Evolutionary conservation across 805 yeast genomes (phyloP).

Genomic region (Saccharomycopsis fermentans): DNA sequence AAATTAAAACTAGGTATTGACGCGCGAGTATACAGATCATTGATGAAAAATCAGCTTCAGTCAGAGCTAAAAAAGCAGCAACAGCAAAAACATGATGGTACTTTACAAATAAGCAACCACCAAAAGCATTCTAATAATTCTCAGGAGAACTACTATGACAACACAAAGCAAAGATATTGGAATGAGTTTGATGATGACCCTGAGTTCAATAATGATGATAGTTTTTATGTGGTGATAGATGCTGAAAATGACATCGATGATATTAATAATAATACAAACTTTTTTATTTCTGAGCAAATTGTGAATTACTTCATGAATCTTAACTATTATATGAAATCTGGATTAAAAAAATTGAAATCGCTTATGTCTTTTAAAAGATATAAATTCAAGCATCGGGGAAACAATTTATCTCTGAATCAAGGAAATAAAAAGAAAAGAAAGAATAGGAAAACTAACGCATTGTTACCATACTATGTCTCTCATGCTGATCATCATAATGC

Average conservation of each 20-base stretch:
- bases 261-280: neutral
- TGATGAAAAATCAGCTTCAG: conserved; percentile 4
- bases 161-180: conserved; percentile 12
- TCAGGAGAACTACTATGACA: neutral
- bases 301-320: conserved; percentile 11
- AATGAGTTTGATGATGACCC: conserved; percentile 19
- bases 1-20: conserved; percentile 10
- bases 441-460: neutral
- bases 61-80: conserved; percentile 8
- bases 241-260: conserved; percentile 10
- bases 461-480: neutral
- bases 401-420: neutral
- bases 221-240: neutral
- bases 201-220: conserved; percentile 9
- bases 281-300: conserved; percentile 8
- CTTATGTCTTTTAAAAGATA: neutral
- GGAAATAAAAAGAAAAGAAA: neutral
- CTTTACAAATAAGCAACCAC: neutral
- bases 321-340: neutral
- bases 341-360: neutral
- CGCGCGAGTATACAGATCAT: conserved; percentile 5
- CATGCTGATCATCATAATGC: neutral
- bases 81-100: conserved; percentile 5
- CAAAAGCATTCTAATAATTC: neutral
- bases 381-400: neutral